These are phyloP conservation scores for Boletus rex-veris DNA, from an alignment of 768 basidiomycete genomes.

Conservation along the genomic window DNA sequence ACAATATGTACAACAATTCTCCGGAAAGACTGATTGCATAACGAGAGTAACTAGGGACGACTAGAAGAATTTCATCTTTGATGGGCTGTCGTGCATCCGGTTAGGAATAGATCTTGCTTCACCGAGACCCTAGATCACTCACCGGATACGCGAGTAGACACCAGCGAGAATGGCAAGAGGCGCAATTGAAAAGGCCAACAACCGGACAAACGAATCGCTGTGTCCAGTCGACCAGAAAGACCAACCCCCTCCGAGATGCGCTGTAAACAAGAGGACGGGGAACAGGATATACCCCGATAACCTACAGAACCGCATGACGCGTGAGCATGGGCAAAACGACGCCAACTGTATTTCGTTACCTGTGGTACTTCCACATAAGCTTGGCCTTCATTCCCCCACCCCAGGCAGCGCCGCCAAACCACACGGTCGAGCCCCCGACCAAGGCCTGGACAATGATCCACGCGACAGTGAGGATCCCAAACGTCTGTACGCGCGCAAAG, in stretches of 20 bases:
- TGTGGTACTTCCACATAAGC: conserved; percentile 78
- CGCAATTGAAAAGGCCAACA: conserved; percentile 53
- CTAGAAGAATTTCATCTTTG: conserved; percentile 62
- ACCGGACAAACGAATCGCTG: conserved; percentile 37
- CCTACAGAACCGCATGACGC: conserved; percentile 31
- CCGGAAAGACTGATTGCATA: not conserved
- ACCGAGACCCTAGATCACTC: conserved; percentile 10
- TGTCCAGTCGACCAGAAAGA: conserved; percentile 53
- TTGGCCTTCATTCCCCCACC: conserved; percentile 74
- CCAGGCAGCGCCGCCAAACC: conserved; percentile 66
- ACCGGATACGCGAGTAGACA: conserved; percentile 54
- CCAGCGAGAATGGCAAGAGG: conserved; percentile 45
- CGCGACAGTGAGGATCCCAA: conserved; percentile 58
- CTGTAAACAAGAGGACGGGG: conserved; percentile 55
- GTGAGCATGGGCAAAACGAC: no score
- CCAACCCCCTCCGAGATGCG: conserved; percentile 68
- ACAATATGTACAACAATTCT: not conserved
- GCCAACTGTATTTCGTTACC: conserved; percentile 35
- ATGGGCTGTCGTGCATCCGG: conserved; percentile 38
- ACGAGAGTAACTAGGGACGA: not conserved
- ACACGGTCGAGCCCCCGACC: conserved; percentile 73
- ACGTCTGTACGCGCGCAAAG: conserved; percentile 36
- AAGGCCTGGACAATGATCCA: conserved; percentile 62
- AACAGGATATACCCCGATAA: conserved; percentile 74
- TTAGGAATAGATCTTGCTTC: not conserved